phyloP scores from a whole-genome alignment of 768 basidiomycete genomes.

The Podaxis sp. region DNA sequence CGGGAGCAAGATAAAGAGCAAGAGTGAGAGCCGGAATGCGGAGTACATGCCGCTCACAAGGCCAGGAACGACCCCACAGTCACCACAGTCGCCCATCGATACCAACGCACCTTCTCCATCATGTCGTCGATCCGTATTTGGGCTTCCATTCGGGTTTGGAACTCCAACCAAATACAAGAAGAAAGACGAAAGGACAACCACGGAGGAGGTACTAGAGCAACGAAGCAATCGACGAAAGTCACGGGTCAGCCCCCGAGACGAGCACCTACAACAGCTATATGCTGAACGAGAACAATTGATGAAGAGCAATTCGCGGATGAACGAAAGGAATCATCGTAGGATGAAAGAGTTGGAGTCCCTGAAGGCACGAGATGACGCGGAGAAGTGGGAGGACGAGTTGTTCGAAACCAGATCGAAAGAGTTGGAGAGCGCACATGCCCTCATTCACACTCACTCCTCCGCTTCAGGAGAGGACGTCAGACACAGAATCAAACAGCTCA shows the following conservation, averaged over 20 bases:
- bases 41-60: neutral
- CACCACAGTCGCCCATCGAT: neutral
- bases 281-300: neutral
- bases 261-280: neutral
- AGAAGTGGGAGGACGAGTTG: slow-evolving; percentile 12
- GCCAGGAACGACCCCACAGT: neutral
- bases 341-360: neutral
- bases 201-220: neutral
- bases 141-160: neutral
- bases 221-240: neutral
- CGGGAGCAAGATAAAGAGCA: neutral
- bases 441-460: slow-evolving; percentile 41
- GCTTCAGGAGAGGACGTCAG: slow-evolving; percentile 46
- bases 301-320: neutral
- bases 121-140: neutral
- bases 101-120: neutral
- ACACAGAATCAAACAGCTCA: slow-evolving; percentile 40
- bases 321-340: neutral
- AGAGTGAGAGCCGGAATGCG: neutral
- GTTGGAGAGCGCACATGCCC: slow-evolving; percentile 45
- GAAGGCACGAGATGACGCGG: neutral
- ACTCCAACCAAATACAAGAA: neutral
- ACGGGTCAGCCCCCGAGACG: neutral
- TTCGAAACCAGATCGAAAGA: slow-evolving; percentile 29
- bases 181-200: neutral